Evolutionary conservation across 1,139 yeast species (phyloP), one percentile per base, ranked within the genome.

Genomic region (Hyphopichia fennica): DNA sequence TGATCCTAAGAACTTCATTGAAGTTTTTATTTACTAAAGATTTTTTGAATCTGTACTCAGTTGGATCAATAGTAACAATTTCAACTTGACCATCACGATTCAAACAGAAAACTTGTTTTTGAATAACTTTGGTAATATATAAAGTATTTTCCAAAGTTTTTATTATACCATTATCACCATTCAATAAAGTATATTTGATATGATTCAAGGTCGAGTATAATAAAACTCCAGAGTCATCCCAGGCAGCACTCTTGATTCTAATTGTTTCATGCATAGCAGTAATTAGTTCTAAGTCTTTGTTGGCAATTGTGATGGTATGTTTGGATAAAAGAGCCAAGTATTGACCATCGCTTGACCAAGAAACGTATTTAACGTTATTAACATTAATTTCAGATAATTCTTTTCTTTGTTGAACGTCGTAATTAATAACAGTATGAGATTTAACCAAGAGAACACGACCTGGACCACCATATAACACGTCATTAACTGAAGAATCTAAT

Each of bases 181-280:
- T 93, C 60, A 91, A 75, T 57, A 95, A 74, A 39, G 95, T 85
- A 67, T 93, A 95, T 69, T 93, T 93, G 68, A 95, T 86, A 63
- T 95, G 99, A 68, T 93, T 93, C 62, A 95, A 77, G 18, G 99
- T 95, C 20, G 97, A 86, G 66, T 91, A 95, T 53, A 95, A 77
- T 62, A 95, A 77, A 32, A 95, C 96, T 38, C 95, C 95, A 38
- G 88, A 75, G 55, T 90, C 97, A 63, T 93, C 99, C 98, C 98
- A 95, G 11, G 96, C 90, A 38, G 97, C 98, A 69, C 96, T 85
- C 73, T 95, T 95, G 58, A 95, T 89, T 65, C 99, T 79, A 53
- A 95, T 93, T 4, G 99, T 93, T 69, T 95, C 99, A 62, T 91
- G 98, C 80, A 91, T 78, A 4, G 96, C 84, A 41, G 93, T 84